These are phyloP conservation scores for Fomitopsis pinicola DNA, from an alignment of 1,284 basidiomycete genomes.

Conservation along the genomic window DNA sequence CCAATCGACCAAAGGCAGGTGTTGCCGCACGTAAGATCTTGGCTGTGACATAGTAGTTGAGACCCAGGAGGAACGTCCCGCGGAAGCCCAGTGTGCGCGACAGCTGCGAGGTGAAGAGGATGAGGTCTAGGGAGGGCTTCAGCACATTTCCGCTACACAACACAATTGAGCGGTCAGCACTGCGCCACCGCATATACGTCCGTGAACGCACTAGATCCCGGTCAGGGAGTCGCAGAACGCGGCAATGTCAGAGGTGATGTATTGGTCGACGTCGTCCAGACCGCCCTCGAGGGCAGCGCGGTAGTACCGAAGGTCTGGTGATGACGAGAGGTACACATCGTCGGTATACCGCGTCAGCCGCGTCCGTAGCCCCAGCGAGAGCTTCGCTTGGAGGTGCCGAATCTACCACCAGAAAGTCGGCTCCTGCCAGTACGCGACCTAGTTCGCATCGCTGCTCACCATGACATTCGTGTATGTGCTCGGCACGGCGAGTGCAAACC, in stretches of 20 bases:
- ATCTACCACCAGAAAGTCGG: slow-evolving; percentile 47
- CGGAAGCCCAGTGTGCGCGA: slow-evolving; percentile 80
- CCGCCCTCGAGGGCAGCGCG: slow-evolving; percentile 50
- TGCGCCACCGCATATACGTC: slow-evolving; percentile 24
- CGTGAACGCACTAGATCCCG: slow-evolving; percentile 69
- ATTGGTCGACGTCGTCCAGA: slow-evolving; percentile 82
- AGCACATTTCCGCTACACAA: slow-evolving; percentile 51
- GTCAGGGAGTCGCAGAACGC: slow-evolving; percentile 88
- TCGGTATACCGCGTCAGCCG: slow-evolving; percentile 89
- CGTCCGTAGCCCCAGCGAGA: slow-evolving; percentile 82
- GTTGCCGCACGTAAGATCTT: slow-evolving; percentile 83
- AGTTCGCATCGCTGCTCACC: slow-evolving; percentile 38
- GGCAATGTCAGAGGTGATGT: slow-evolving; percentile 91
- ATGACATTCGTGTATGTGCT: slow-evolving; percentile 97
- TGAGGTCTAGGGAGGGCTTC: slow-evolving; percentile 88
- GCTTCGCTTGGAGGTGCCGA: slow-evolving; percentile 86
- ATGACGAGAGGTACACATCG: slow-evolving; percentile 83
- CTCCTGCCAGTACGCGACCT: not conserved
- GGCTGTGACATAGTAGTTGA: slow-evolving; percentile 86
- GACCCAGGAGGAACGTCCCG: slow-evolving; percentile 76
- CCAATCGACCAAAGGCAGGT: slow-evolving; percentile 91
- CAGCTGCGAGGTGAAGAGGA: slow-evolving; percentile 93
- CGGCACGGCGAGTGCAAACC: slow-evolving; percentile 90
- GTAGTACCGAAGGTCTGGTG: slow-evolving; percentile 70
- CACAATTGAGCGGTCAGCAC: too few species aligned